Evolutionary conservation across 2,329 filamentous ascomycete species (phyloP).

Genomic region (Pseudogymnoascus sp.): DNA sequence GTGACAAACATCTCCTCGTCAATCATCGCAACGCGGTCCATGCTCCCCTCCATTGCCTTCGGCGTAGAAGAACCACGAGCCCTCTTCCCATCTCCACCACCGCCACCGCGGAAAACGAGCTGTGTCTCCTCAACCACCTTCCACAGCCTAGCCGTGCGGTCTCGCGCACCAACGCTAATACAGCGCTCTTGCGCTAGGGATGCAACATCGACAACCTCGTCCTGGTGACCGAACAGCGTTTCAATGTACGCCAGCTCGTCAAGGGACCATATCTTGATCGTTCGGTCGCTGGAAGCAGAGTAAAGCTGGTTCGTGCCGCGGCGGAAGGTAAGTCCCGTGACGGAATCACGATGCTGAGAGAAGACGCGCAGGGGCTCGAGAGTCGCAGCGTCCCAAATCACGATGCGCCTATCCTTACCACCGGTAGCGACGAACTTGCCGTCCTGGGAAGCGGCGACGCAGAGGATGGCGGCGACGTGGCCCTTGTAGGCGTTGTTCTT

Average conservation of each 20-base stretch:
- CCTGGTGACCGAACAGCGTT: conserved; percentile 92
- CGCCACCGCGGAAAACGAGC: conserved; percentile 85
- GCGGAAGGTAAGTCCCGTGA: conserved; percentile 79
- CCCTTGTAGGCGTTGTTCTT: conserved; percentile 62
- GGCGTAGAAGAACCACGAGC: conserved; percentile 36
- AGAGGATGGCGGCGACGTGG: conserved; percentile 72
- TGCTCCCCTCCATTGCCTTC: conserved; percentile 63
- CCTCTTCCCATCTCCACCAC: conserved; percentile 45
- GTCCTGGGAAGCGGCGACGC: conserved; percentile 78
- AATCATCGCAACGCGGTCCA: conserved; percentile 86
- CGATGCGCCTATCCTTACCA: conserved; percentile 72
- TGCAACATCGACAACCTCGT: conserved; percentile 76
- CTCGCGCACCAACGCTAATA: conserved; percentile 80
- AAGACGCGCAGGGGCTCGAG: conserved; percentile 76
- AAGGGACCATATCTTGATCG: conserved; percentile 90
- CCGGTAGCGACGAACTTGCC: conserved; percentile 89
- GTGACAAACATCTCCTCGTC: conserved; percentile 87
- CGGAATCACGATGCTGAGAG: conserved; percentile 80
- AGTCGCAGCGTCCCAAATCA: conserved; percentile 78
- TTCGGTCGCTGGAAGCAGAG: conserved; percentile 81
- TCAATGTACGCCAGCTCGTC: conserved; percentile 91
- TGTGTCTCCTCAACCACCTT: conserved; percentile 94
- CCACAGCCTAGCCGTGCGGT: conserved; percentile 88
- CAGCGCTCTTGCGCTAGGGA: conserved; percentile 80
- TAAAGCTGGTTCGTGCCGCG: conserved; percentile 86